Percentiles rank a stretch among this genome's conserved stretches.
Conservation (phyloP, 176 grass and related monocot genomes). For the Triticum dicoccoides region DNA sequence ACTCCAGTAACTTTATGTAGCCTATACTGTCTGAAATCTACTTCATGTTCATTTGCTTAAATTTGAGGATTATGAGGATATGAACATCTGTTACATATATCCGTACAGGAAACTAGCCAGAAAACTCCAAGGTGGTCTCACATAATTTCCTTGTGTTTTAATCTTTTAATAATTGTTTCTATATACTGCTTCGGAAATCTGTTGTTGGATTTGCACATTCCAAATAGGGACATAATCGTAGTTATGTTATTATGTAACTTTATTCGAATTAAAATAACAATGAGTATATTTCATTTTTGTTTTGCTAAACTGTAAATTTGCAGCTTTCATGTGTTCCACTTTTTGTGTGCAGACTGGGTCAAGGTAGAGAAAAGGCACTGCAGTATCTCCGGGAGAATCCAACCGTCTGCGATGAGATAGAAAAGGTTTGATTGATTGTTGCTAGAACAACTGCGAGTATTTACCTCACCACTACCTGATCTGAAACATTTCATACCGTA, state of each 20-base stretch:
- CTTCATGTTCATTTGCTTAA: neutral
- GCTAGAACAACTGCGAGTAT: neutral
- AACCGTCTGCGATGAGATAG: conserved; percentile 65
- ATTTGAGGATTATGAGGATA: neutral
- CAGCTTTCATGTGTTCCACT: conserved; percentile 3
- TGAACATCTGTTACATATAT: neutral
- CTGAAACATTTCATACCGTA: too few relatives aligned
- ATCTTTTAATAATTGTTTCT: neutral
- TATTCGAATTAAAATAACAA: neutral
- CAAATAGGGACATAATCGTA: neutral
- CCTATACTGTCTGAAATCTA: neutral
- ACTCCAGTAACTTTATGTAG: neutral
- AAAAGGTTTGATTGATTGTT: conserved; percentile 59
- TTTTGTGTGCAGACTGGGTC: conserved; percentile 59
- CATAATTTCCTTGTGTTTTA: neutral
- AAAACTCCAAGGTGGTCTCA: neutral
- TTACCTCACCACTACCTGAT: neutral
- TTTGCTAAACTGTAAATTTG: neutral
- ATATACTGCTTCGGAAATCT: neutral
- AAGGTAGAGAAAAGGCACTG: conserved; percentile 87
- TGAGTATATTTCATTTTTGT: neutral
- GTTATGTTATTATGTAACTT: neutral
- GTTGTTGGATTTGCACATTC: neutral
- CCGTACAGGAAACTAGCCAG: neutral
- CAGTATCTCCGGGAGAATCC: conserved; percentile 86